Percentiles rank a stretch among this genome's conserved stretches.
phyloP scores from a whole-genome alignment of 192 early-diverging fungal species.

The Rhizoclosmatium globosum region DNA sequence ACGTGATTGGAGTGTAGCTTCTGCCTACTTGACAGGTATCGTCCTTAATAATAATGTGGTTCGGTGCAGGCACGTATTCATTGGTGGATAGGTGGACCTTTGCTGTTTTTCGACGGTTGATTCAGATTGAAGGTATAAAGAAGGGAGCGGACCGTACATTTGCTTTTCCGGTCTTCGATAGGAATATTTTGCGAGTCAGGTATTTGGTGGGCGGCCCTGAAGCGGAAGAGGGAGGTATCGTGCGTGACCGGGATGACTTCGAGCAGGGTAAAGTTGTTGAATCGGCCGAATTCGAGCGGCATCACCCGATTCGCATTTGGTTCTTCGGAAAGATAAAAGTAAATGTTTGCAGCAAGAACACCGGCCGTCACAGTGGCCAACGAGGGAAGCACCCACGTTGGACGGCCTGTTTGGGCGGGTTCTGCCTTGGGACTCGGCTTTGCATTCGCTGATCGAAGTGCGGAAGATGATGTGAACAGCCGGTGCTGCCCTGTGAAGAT shows the following conservation, averaged over 20 bases:
- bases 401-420: no score
- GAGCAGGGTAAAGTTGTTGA: constrained; percentile 40
- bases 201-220: constrained; percentile 30
- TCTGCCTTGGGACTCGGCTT: no score
- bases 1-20: constrained; percentile 81
- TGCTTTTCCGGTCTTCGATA: not conserved
- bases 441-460: no score
- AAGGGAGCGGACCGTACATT: not conserved
- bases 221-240: constrained; percentile 50
- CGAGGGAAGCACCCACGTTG: constrained; percentile 5
- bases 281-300: constrained; percentile 34
- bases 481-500: no score
- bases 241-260: constrained; percentile 50
- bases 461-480: no score
- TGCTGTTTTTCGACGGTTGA: not conserved
- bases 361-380: not conserved
- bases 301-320: not conserved
- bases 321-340: not conserved
- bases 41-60: constrained; percentile 68
- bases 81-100: constrained; percentile 6
- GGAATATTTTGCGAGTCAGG: not conserved
- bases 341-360: constrained; percentile 15
- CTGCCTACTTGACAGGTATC: constrained; percentile 70
- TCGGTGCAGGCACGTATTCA: constrained; percentile 45
- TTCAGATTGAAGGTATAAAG: not conserved